These are phyloP conservation scores for Oryza glaberrima DNA, from an alignment of 176 grass and related monocot genomes.

Conservation along the genomic window DNA sequence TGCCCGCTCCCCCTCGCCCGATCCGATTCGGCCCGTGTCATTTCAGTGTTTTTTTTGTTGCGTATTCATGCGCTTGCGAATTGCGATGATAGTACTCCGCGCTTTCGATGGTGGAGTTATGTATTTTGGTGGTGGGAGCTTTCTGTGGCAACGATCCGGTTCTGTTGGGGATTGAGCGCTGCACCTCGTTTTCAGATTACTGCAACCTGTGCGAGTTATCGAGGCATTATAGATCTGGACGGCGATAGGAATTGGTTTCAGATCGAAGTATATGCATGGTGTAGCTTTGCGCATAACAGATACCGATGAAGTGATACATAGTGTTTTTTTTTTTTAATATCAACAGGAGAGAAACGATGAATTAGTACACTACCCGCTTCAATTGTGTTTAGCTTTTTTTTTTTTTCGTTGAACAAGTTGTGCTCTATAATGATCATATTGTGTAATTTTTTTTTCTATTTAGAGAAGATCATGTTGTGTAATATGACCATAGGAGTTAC, in stretches of 20 bases:
- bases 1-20: neutral
- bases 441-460: neutral
- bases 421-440: neutral
- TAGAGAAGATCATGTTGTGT: neutral
- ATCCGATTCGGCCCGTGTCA: neutral
- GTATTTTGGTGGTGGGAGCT: neutral
- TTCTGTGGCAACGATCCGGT: neutral
- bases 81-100: neutral
- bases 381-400: neutral
- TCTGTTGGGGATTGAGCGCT: neutral
- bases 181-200: neutral
- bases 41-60: neutral
- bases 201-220: neutral
- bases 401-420: conserved; percentile 5
- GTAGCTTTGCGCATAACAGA: neutral
- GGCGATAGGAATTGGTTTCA: neutral
- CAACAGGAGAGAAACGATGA: conserved; percentile 7
- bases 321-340: neutral
- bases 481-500: neutral
- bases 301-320: too few relatives aligned
- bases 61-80: neutral
- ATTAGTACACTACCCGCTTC: neutral
- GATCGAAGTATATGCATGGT: neutral
- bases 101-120: neutral
- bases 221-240: neutral